A percentile compares a stretch with the other conserved stretches of the same genome.
Conservation (phyloP, 129 eudicot genomes). For the Flaveria bidentis region DNA sequence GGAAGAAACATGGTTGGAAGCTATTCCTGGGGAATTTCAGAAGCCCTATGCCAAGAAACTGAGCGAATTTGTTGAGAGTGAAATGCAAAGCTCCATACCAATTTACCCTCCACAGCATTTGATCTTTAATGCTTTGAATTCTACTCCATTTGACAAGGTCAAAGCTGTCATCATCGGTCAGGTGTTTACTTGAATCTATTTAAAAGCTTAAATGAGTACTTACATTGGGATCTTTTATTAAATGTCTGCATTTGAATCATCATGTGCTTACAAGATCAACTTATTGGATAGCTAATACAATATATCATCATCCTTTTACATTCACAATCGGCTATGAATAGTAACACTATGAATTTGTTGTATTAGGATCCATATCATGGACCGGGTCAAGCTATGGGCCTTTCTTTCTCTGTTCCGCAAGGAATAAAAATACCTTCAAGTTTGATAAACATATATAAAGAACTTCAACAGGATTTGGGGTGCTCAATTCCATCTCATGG, state of each 20-base stretch:
- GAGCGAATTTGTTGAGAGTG: conserved; percentile 65
- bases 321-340: background rate
- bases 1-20: conserved; percentile 88
- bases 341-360: background rate
- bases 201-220: background rate
- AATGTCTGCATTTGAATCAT: background rate
- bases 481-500: conserved; percentile 89
- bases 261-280: background rate
- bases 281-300: background rate
- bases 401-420: conserved; percentile 90
- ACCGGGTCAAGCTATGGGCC: conserved; percentile 99
- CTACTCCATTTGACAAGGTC: conserved; percentile 79
- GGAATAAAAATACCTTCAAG: conserved; percentile 87
- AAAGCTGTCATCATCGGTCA: conserved; percentile 95
- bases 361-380: conserved; percentile 96
- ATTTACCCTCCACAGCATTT: conserved; percentile 85
- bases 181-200: conserved; percentile 42
- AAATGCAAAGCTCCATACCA: conserved; percentile 56
- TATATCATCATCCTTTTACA: background rate
- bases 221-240: background rate
- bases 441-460: conserved; percentile 84
- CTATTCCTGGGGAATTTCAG: conserved; percentile 64
- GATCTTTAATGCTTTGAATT: conserved; percentile 88
- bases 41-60: conserved; percentile 74
- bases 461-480: conserved; percentile 77